These are phyloP conservation scores for Chrysosphaeria jannelii DNA, from an alignment of 2,329 filamentous ascomycete species.

Conservation along the genomic window DNA sequence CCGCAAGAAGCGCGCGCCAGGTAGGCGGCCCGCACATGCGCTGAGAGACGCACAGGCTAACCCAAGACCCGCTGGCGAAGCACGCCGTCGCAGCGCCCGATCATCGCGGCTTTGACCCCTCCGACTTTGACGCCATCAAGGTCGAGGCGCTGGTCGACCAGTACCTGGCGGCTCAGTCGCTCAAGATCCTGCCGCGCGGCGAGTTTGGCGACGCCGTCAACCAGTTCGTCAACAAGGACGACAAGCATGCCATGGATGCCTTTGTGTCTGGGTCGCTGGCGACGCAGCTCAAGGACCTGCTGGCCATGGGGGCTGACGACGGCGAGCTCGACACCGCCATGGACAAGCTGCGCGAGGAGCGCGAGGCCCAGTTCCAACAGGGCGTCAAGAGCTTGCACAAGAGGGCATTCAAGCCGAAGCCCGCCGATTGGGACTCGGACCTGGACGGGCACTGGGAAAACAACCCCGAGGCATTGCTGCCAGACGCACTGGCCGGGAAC, in stretches of 20 bases:
- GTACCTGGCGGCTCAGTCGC: conserved; percentile 58
- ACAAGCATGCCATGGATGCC: conserved; percentile 68
- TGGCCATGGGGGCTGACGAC: conserved; percentile 35
- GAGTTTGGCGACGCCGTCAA: conserved; percentile 79
- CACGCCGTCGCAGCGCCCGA: too few species aligned
- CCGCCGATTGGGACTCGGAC: conserved; percentile 67
- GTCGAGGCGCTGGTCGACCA: conserved; percentile 74
- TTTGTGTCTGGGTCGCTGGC: conserved; percentile 46
- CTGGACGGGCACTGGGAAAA: conserved; percentile 67
- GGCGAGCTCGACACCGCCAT: conserved; percentile 49
- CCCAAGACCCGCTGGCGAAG: too few species aligned
- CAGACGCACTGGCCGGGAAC: conserved; percentile 11
- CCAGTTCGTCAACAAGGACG: conserved; percentile 82
- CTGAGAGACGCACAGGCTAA: too few species aligned
- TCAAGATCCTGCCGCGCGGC: conserved; percentile 79
- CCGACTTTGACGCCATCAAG: conserved; percentile 41
- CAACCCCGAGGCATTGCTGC: conserved; percentile 27
- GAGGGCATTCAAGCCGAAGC: conserved; percentile 39
- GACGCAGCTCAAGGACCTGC: conserved; percentile 38
- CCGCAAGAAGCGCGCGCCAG: conserved; percentile 43
- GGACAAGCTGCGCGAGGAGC: conserved; percentile 35
- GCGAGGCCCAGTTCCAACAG: conserved; percentile 40
- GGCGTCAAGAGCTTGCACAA: conserved; percentile 19
- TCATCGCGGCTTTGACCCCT: conserved; percentile 28
- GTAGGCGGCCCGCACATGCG: conserved; percentile 9